Percentiles rank a stretch among this genome's conserved stretches.
Conservation (phyloP, 164 flowering plant genomes). For the Nymphaea colorata region DNA sequence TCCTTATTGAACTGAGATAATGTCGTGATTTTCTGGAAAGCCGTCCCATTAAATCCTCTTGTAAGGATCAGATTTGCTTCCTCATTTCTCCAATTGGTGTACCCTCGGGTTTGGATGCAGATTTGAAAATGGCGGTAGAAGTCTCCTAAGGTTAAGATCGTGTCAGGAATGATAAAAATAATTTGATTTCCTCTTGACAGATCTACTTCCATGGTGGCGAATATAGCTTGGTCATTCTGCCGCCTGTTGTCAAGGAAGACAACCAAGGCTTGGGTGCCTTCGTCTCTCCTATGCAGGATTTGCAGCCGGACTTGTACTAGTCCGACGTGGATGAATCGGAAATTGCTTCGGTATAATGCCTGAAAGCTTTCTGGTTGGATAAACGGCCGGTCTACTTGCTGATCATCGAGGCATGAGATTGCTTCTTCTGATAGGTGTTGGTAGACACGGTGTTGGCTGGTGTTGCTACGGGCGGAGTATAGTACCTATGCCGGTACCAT, state of each 20-base stretch:
- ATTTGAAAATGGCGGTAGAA: neutral
- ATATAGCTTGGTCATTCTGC: neutral
- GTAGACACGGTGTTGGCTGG: neutral
- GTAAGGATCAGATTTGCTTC: neutral
- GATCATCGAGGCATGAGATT: neutral
- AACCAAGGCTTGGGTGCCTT: neutral
- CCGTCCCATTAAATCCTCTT: neutral
- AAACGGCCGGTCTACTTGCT: neutral
- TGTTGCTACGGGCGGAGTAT: neutral
- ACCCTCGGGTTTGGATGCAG: neutral
- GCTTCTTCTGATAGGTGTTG: neutral
- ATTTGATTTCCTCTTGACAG: neutral
- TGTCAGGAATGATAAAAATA: neutral
- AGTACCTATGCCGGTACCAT: neutral
- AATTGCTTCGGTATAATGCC: neutral
- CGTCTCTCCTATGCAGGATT: neutral
- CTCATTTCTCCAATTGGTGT: neutral
- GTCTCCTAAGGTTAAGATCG: neutral
- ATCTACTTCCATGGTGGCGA: slow-evolving; percentile 5
- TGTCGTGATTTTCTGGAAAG: no score
- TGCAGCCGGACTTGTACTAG: neutral
- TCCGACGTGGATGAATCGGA: neutral
- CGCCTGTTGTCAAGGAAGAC: neutral
- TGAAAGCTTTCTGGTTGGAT: neutral
- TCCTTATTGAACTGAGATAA: no score